These are phyloP conservation scores for Agrostemma githago DNA, from an alignment of 148 eudicot genomes.

Conservation along the genomic window DNA sequence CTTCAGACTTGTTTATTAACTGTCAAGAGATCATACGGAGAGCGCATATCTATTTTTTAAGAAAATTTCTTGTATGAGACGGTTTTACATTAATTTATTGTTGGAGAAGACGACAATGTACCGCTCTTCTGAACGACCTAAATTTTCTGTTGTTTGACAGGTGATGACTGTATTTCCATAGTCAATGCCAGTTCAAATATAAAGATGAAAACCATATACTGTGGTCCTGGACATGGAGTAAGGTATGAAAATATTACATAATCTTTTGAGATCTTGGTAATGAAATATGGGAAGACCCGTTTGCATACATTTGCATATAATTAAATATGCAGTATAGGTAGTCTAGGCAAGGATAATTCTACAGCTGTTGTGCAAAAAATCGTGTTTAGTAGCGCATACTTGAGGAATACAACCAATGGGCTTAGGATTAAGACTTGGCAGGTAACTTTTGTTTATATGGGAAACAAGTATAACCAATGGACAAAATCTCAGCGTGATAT, in stretches of 20 bases:
- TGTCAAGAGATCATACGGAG: background rate
- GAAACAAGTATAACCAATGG: too few relatives aligned
- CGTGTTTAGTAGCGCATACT: conserved; percentile 56
- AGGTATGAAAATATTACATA: conserved; percentile 33
- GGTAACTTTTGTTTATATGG: conserved; percentile 33
- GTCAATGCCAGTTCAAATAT: conserved; percentile 78
- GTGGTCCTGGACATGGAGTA: conserved; percentile 97
- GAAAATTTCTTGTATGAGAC: too few relatives aligned
- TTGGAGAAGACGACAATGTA: too few relatives aligned
- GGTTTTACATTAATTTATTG: too few relatives aligned
- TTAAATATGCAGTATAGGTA: conserved; percentile 78
- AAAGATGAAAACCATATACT: conserved; percentile 83
- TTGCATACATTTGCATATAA: too few relatives aligned
- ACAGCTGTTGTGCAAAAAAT: conserved; percentile 67
- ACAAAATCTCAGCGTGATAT: too few relatives aligned
- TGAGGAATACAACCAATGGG: conserved; percentile 73
- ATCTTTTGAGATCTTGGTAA: background rate
- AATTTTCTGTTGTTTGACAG: conserved; percentile 34
- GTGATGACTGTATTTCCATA: conserved; percentile 92
- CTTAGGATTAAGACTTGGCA: conserved; percentile 91
- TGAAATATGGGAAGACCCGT: background rate
- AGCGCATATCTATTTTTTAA: too few relatives aligned
- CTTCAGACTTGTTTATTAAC: background rate
- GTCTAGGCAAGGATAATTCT: conserved; percentile 84
- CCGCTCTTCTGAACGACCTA: background rate